phyloP scores from a whole-genome alignment of 495 filamentous ascomycete species.

The Aspergillus cristatus region DNA sequence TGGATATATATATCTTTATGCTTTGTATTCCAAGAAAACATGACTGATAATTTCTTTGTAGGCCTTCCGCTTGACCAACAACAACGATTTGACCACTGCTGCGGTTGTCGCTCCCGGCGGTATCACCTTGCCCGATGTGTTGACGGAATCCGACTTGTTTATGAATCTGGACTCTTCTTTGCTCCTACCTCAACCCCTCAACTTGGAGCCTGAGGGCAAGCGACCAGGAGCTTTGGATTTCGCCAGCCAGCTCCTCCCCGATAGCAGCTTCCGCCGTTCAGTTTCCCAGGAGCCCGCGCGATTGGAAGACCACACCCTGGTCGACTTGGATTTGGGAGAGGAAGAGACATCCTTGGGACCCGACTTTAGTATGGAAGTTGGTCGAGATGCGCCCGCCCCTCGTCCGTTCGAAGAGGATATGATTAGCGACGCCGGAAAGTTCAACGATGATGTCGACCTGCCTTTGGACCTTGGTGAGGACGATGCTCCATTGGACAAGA shows the following conservation, averaged over 20 bases:
- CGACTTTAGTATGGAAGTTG: slow-evolving; percentile 69
- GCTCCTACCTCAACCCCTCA: slow-evolving; percentile 57
- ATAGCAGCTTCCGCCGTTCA: slow-evolving; percentile 45
- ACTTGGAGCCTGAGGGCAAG: slow-evolving; percentile 47
- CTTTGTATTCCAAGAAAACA: no score
- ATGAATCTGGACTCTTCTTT: slow-evolving; percentile 65
- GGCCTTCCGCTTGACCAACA: slow-evolving; percentile 71
- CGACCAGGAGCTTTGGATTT: slow-evolving; percentile 40
- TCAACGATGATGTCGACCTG: slow-evolving; percentile 36
- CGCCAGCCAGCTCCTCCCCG: slow-evolving; percentile 63
- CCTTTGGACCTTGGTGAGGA: slow-evolving; percentile 46
- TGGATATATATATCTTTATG: slow-evolving; percentile 43
- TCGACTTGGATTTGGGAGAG: slow-evolving; percentile 45
- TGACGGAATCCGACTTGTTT: slow-evolving; percentile 84
- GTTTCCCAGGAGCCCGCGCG: slow-evolving; percentile 40
- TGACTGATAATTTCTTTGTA: slow-evolving; percentile 15
- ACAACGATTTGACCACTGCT: slow-evolving; percentile 70
- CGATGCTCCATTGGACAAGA: slow-evolving; percentile 35
- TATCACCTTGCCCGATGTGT: slow-evolving; percentile 73
- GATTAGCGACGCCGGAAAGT: slow-evolving; percentile 53
- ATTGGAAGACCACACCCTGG: slow-evolving; percentile 38
- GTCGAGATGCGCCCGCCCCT: slow-evolving; percentile 65
- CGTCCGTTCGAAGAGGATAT: slow-evolving; percentile 62
- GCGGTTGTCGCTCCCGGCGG: slow-evolving; percentile 57
- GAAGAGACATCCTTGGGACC: slow-evolving; percentile 36